Evolutionary conservation across 805 yeast genomes (phyloP).

Genomic region (Hanseniaspora thailandica): DNA sequence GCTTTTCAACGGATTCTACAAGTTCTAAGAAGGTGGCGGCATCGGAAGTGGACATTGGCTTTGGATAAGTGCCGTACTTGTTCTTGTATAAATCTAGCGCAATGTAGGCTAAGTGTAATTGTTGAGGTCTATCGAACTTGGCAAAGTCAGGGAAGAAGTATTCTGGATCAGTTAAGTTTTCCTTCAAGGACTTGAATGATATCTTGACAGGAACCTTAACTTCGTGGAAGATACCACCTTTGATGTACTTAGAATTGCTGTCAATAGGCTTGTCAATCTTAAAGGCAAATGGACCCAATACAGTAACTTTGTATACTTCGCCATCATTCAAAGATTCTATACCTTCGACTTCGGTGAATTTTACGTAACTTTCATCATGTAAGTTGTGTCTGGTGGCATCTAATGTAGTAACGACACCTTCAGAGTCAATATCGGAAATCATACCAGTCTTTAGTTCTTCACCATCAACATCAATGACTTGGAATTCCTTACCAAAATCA

Average conservation of each 20-base stretch:
- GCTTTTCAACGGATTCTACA: slow-evolving; percentile 46
- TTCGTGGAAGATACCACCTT: slow-evolving; percentile 86
- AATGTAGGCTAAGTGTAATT: slow-evolving; percentile 82
- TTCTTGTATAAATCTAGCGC: slow-evolving; percentile 68
- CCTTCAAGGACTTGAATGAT: slow-evolving; percentile 49
- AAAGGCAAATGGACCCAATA: slow-evolving; percentile 90
- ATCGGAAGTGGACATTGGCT: slow-evolving; percentile 64
- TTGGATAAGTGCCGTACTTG: slow-evolving; percentile 54
- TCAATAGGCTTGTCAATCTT: slow-evolving; percentile 37
- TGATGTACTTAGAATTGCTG: slow-evolving; percentile 38
- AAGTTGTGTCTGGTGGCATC: slow-evolving; percentile 89
- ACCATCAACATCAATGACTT: slow-evolving; percentile 75
- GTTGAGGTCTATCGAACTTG: slow-evolving; percentile 84
- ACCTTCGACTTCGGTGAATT: slow-evolving; percentile 77
- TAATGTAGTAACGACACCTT: slow-evolving; percentile 87
- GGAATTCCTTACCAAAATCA: slow-evolving; percentile 75
- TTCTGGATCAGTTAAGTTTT: slow-evolving; percentile 69
- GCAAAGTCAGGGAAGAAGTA: slow-evolving; percentile 77
- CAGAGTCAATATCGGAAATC: slow-evolving; percentile 72
- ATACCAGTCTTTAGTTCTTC: slow-evolving; percentile 85
- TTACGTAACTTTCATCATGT: slow-evolving; percentile 83
- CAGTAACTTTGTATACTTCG: slow-evolving; percentile 60
- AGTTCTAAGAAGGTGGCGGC: slow-evolving; percentile 53
- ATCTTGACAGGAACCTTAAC: slow-evolving; percentile 69
- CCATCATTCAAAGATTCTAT: slow-evolving; percentile 65